phyloP scores from a whole-genome alignment of 345 rosid genomes.

The Eutrema japonicum region DNA sequence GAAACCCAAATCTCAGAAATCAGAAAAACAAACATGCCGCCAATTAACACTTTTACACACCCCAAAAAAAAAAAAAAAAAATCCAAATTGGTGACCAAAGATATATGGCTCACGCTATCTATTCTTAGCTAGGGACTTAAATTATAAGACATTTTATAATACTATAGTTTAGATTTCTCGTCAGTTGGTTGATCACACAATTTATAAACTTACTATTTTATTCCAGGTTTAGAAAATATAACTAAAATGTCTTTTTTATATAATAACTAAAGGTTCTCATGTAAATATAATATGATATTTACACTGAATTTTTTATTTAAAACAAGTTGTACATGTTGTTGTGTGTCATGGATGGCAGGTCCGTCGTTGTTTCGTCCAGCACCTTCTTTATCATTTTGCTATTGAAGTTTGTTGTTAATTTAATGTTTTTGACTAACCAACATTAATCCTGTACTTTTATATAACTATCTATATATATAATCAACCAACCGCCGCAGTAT shows the following conservation, averaged over 20 bases:
- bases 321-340: slow-evolving; percentile 25
- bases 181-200: slow-evolving; percentile 31
- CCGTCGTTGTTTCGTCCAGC: slow-evolving; percentile 42
- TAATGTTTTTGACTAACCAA: slow-evolving; percentile 41
- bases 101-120: slow-evolving; percentile 33
- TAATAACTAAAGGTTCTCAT: slow-evolving; percentile 6
- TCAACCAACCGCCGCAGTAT: slow-evolving; percentile 40
- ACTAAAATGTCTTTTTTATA: background rate
- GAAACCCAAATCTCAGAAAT: slow-evolving; percentile 18
- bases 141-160: background rate
- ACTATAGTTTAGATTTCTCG: background rate
- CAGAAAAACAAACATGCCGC: slow-evolving; percentile 36
- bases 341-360: slow-evolving; percentile 46
- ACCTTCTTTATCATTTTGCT: slow-evolving; percentile 39
- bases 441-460: slow-evolving; percentile 21
- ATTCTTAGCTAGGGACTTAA: slow-evolving; percentile 4
- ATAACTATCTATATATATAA: slow-evolving; percentile 27
- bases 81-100: slow-evolving; percentile 14
- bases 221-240: background rate
- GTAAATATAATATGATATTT: slow-evolving; percentile 34
- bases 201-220: slow-evolving; percentile 1
- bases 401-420: slow-evolving; percentile 31
- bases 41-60: slow-evolving; percentile 35
- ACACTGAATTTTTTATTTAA: slow-evolving; percentile 3
- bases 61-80: background rate